These are phyloP conservation scores for Glutinoglossum americanum DNA, from an alignment of 495 filamentous ascomycete genomes.

Conservation along the genomic window DNA sequence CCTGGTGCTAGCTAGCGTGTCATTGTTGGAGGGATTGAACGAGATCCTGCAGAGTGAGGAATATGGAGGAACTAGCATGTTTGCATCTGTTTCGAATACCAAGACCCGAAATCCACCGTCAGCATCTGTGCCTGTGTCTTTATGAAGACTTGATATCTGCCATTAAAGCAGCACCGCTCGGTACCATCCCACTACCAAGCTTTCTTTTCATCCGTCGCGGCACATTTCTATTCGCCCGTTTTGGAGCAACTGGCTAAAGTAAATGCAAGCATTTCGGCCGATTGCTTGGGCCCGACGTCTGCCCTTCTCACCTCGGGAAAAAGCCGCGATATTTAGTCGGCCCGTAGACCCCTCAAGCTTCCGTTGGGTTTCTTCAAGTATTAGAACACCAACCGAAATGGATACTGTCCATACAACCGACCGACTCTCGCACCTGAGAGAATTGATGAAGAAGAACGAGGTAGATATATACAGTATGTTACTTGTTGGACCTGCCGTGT, in stretches of 20 bases:
- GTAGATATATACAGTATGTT: conserved; percentile 84
- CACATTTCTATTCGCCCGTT: background rate
- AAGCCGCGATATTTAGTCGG: background rate
- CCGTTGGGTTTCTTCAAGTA: background rate
- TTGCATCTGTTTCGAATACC: background rate
- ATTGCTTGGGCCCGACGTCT: background rate
- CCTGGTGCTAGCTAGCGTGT: background rate
- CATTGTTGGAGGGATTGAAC: background rate
- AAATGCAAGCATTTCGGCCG: background rate
- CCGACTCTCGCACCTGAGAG: conserved; percentile 53
- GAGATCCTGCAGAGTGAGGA: background rate
- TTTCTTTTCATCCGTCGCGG: background rate
- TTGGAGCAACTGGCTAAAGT: background rate
- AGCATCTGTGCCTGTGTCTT: background rate
- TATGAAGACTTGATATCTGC: background rate
- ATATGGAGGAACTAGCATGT: background rate
- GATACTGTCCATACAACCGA: conserved; percentile 62
- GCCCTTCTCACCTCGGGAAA: background rate
- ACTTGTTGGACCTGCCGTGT: background rate
- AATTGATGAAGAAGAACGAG: conserved; percentile 71
- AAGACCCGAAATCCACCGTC: background rate
- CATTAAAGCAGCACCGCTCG: background rate
- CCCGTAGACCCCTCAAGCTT: background rate
- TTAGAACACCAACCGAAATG: conserved; percentile 35
- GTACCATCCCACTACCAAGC: background rate